Evolutionary conservation across 169 alveolate species (phyloP), one percentile per base, ranked within the genome.

Genomic region (Cryptosporidium sp.): DNA sequence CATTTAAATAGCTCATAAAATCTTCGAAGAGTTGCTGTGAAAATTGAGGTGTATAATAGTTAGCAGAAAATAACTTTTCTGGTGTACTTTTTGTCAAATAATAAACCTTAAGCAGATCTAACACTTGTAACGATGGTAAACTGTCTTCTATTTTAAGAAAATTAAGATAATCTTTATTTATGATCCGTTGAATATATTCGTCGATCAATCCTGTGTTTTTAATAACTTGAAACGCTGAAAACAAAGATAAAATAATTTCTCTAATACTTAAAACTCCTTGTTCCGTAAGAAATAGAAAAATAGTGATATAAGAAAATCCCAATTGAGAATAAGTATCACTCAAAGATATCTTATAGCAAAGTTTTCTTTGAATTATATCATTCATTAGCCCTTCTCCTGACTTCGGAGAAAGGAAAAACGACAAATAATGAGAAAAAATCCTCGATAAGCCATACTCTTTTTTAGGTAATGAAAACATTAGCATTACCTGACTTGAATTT

Each of bases 391-490:
- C 65, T 37, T 67, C 41, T 26, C 50, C 65, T 26, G 48, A 23
- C 5, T 62, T 70, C 1, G 87, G 70, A 39, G 43, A 80, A n/a
- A 80, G 23, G 18, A 80, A 65, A 21, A 80, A 62, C 2, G 67
- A 21, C 10, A 59, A 18, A 31, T 62, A 62, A 3, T 33, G 37
- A 14, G 67, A 23, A 65, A 80, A 80, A 16, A 39, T 41, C 21
- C 62, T 71, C 6, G 69, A 50, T 31, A 71, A 8, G 3, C 71
- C 71, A 31, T 35, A 65, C 18, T 33, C 43, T 35, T 73, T 62
- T 55, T 26, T 73, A 8, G 86, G 86, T 33, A 80, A 23, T 21
- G 89, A 45, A 80, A 80, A 80, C 9, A 80, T 39, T 5, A 80
- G 16, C 69, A 65, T 45, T 48, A 80, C 3, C 35, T 62, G 67